Evolutionary conservation across 2,329 filamentous ascomycete genomes (phyloP).

Genomic region (Aspergillus hiratsukae): DNA sequence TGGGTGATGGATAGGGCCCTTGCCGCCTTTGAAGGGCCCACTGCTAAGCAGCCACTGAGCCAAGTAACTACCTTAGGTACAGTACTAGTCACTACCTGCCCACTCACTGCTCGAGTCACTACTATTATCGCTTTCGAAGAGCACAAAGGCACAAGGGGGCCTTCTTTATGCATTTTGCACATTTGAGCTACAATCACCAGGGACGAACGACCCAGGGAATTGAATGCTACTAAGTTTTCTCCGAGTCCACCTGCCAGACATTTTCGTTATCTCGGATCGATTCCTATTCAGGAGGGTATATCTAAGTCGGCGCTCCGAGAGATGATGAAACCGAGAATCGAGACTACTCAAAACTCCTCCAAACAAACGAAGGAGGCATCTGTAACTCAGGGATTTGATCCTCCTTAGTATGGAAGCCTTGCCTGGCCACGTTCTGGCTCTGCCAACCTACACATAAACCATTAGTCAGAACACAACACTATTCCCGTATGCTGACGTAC

Average conservation of each 20-base stretch:
- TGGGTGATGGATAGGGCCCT: neutral
- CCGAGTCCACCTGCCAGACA: neutral
- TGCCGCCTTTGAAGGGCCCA: neutral
- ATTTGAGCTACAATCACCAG: neutral
- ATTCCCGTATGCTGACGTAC: conserved; percentile 23
- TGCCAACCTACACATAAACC: conserved; percentile 29
- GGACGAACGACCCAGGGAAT: too few relatives aligned
- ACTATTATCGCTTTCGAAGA: neutral
- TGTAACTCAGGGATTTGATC: neutral
- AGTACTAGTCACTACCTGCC: neutral
- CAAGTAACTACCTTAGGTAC: neutral
- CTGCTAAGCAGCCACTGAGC: neutral
- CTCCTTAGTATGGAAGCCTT: conserved; percentile 29
- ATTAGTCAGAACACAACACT: conserved; percentile 1
- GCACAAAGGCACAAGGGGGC: neutral
- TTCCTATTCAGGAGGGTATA: neutral
- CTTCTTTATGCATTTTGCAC: neutral
- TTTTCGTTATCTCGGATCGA: neutral
- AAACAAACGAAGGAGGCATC: neutral
- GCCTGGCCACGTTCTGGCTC: conserved; percentile 44
- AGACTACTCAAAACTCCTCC: neutral
- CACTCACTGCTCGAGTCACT: neutral
- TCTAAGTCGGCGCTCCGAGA: neutral
- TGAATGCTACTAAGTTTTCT: neutral
- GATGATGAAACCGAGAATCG: neutral